Evolutionary conservation across 352 stramenopile genomes (phyloP).

Genomic region (Phytophthora idaei): DNA sequence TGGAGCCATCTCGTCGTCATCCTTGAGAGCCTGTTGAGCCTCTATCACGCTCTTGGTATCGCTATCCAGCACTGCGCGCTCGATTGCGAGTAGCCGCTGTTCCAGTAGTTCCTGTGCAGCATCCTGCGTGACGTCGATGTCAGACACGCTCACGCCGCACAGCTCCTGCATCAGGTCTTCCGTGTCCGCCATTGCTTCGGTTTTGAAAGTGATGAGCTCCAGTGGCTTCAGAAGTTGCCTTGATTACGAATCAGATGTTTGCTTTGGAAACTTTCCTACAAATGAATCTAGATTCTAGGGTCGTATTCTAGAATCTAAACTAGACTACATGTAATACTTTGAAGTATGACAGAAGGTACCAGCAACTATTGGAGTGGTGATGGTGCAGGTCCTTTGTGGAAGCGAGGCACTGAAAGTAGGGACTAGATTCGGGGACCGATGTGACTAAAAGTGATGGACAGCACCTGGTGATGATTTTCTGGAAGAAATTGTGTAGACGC

Average conservation of each 20-base stretch:
- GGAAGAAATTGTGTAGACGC: no score
- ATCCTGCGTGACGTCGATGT: slow-evolving; percentile 44
- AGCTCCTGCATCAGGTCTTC: slow-evolving; percentile 73
- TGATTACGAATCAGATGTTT: background rate
- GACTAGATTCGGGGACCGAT: no score
- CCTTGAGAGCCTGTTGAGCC: slow-evolving; percentile 19
- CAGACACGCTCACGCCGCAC: slow-evolving; percentile 54
- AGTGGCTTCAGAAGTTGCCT: slow-evolving; percentile 6
- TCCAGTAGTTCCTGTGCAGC: slow-evolving; percentile 44
- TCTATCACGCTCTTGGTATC: slow-evolving; percentile 32
- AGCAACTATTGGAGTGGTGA: no score
- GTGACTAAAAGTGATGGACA: no score
- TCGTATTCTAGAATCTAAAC: no score
- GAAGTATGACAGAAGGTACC: no score
- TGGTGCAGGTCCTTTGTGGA: no score
- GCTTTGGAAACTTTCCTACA: no score
- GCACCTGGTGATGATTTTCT: no score
- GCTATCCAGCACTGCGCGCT: slow-evolving; percentile 68
- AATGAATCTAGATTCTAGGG: no score
- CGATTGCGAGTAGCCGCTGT: slow-evolving; percentile 44
- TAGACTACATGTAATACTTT: no score
- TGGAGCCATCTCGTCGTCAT: slow-evolving; percentile 16
- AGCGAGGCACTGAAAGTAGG: no score
- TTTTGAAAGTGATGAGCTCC: slow-evolving; percentile 12
- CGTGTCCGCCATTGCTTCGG: slow-evolving; percentile 50